A percentile compares a stretch with the other conserved stretches of the same genome.
Conservation (phyloP, 192 early-diverging fungal species). For the Pecoramyces ruminantium region DNA sequence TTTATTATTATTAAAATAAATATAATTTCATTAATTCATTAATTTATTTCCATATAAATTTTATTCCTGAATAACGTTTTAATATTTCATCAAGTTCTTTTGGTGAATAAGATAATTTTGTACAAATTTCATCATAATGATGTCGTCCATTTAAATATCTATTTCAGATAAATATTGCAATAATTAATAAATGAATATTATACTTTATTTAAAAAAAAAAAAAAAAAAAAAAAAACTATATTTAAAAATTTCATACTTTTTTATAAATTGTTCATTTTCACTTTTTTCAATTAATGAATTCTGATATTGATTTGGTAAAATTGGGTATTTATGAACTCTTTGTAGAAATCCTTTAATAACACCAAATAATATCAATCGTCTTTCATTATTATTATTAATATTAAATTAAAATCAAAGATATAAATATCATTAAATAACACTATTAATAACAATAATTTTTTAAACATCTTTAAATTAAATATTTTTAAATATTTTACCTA, state of each 20-base stretch:
- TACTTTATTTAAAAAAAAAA: conserved; percentile 5
- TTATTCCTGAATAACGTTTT: conserved; percentile 14
- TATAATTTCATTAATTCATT: no score
- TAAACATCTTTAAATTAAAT: no score
- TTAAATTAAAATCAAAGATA: no score
- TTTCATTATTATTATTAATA: no score
- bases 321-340: conserved; percentile 82
- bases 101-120: conserved; percentile 34
- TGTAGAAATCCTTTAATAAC: conserved; percentile 66
- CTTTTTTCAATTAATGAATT: not conserved
- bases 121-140: conserved; percentile 65
- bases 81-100: conserved; percentile 39
- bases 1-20: no score
- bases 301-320: conserved; percentile 20
- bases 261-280: not conserved
- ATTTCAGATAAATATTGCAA: not conserved
- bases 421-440: no score
- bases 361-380: conserved; percentile 83
- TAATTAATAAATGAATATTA: no score
- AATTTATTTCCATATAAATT: conserved; percentile 28
- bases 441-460: no score
- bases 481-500: conserved; percentile 41
- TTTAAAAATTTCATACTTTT: not conserved
- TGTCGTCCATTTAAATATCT: conserved; percentile 37
- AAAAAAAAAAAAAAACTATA: conserved; percentile 10